Conservation (phyloP, 352 stramenopile genomes). For the Saprolegnia diclina region DNA sequence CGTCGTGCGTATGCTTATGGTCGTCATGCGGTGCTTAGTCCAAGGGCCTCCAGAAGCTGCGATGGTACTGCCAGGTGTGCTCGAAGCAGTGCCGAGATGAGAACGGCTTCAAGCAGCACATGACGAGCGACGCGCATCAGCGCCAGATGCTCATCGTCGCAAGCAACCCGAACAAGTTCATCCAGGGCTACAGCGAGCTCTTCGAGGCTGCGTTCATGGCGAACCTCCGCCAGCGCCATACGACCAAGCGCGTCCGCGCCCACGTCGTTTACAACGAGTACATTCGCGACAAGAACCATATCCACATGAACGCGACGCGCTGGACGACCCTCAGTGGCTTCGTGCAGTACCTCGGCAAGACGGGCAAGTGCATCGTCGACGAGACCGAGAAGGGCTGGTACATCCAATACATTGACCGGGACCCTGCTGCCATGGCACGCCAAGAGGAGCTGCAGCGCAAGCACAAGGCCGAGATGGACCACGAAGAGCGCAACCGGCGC, state of each 20-base stretch:
- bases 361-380: slow-evolving; percentile 94
- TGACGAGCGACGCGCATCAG: slow-evolving; percentile 95
- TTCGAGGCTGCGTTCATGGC: slow-evolving; percentile 97
- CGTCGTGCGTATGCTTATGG: too few species aligned
- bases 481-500: slow-evolving; percentile 75
- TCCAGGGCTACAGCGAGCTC: slow-evolving; percentile 88
- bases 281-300: slow-evolving; percentile 98
- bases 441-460: slow-evolving; percentile 85
- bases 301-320: slow-evolving; percentile 99
- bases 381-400: slow-evolving; percentile 99
- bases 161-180: slow-evolving; percentile 92
- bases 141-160: slow-evolving; percentile 98
- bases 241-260: slow-evolving; percentile 94
- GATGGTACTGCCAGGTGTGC: slow-evolving; percentile 99
- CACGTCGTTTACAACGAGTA: slow-evolving; percentile 99
- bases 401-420: slow-evolving; percentile 93
- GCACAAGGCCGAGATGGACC: slow-evolving; percentile 83
- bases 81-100: slow-evolving; percentile 99
- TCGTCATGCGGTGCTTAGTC: slow-evolving; percentile 39
- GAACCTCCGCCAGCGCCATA: slow-evolving; percentile 90
- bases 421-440: slow-evolving; percentile 86
- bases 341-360: slow-evolving; percentile 98
- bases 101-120: slow-evolving; percentile 99
- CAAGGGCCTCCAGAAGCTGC: slow-evolving; percentile 97
- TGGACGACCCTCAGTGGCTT: slow-evolving; percentile 97